Percentiles rank a stretch among this genome's conserved stretches.
phyloP scores from a whole-genome alignment of 2,329 filamentous ascomycete species.

The Alternaria ventricosa region DNA sequence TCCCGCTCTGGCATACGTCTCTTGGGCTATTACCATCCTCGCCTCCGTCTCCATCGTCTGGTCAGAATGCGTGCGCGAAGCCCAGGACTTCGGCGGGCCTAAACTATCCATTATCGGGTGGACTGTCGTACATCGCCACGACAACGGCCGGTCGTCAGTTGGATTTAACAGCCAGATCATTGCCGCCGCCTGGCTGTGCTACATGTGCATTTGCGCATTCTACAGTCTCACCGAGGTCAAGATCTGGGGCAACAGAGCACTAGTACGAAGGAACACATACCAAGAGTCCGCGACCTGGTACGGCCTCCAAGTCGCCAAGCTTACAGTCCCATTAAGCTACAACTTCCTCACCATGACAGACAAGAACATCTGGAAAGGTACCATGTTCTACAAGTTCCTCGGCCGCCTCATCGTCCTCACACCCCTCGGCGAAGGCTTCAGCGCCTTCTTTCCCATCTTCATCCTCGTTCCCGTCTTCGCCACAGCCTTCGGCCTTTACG shows the following conservation, averaged over 20 bases:
- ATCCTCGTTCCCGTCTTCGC: constrained; percentile 85
- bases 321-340: constrained; percentile 91
- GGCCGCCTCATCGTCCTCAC: constrained; percentile 85
- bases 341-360: constrained; percentile 95
- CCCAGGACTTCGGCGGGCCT: constrained; percentile 62
- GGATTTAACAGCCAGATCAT: constrained; percentile 87
- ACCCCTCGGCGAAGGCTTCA: constrained; percentile 80
- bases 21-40: constrained; percentile 72
- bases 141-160: constrained; percentile 73
- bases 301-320: constrained; percentile 85
- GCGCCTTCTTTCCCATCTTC: constrained; percentile 86
- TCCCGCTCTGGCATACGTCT: constrained; percentile 68
- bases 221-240: constrained; percentile 90
- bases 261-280: constrained; percentile 90
- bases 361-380: constrained; percentile 72
- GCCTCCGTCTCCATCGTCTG: constrained; percentile 87
- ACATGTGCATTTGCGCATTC: constrained; percentile 92
- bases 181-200: constrained; percentile 86
- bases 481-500: constrained; percentile 88
- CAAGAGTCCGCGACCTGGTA: constrained; percentile 97
- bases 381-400: constrained; percentile 86
- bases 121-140: constrained; percentile 76
- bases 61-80: constrained; percentile 90
- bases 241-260: constrained; percentile 93
- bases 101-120: constrained; percentile 74